Evolutionary conservation across 805 yeast genomes (phyloP).

Genomic region (Candida pseudofarinosa): DNA sequence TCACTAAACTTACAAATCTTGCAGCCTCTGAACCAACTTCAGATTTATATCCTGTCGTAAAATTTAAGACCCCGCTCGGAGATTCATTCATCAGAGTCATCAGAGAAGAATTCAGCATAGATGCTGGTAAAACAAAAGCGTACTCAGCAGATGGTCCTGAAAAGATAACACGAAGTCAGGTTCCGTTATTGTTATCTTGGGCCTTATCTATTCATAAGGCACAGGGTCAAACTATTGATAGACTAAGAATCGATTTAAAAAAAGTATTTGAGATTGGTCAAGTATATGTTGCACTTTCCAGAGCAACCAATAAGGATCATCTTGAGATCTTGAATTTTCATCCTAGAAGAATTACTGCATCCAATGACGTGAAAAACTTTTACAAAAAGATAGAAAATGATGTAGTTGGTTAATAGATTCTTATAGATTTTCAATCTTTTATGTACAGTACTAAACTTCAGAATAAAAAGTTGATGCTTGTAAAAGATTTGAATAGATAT

Average conservation of each 20-base stretch:
- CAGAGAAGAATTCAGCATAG: slow-evolving; percentile 33
- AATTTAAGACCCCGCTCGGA: slow-evolving; percentile 37
- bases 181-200: slow-evolving; percentile 76
- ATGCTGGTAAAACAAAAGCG: slow-evolving; percentile 17
- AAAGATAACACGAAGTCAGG: slow-evolving; percentile 46
- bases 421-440: too few relatives aligned
- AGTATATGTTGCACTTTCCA: slow-evolving; percentile 75
- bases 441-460: neutral
- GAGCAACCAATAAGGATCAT: slow-evolving; percentile 66
- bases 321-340: slow-evolving; percentile 66
- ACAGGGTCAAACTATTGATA: slow-evolving; percentile 76
- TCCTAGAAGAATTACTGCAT: slow-evolving; percentile 45
- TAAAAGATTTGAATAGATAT: neutral
- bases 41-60: slow-evolving; percentile 42
- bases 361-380: slow-evolving; percentile 31
- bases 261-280: slow-evolving; percentile 77
- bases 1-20: slow-evolving; percentile 16
- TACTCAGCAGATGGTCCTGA: slow-evolving; percentile 8
- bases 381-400: slow-evolving; percentile 16
- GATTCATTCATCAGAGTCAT: slow-evolving; percentile 24
- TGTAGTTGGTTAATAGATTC: neutral
- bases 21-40: slow-evolving; percentile 18
- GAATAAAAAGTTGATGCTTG: too few relatives aligned
- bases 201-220: slow-evolving; percentile 81
- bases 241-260: slow-evolving; percentile 65